Base-by-base conservation (phyloP, 2,329 filamentous ascomycete genomes). In the Colletotrichum australisinense region DNA sequence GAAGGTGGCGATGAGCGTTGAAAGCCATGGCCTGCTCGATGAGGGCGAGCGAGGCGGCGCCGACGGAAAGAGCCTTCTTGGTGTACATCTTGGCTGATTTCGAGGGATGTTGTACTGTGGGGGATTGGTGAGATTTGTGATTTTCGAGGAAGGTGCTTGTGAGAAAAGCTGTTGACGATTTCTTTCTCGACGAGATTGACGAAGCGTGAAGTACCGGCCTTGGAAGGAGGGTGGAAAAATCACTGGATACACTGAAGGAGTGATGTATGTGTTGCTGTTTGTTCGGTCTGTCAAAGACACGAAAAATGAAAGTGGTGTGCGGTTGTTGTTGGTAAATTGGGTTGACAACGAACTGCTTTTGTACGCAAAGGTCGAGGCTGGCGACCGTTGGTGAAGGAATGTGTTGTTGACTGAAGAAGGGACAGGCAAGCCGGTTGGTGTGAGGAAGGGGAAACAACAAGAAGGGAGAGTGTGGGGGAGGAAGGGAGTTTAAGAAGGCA, bases 211-310 rank as follows among this genome's bases (percentile, higher is more conserved):
- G 26, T 72, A 42, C 63, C 52, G 38, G 72, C 69, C 57, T 69
- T 69, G 35, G n/a, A 75, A 67, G 53, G 73, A 75, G 46, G 69
- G 65, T 75, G 70, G 70, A n/a, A 22, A 55, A 30, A 70, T 70
- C 57, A 42, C 26, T 35, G 53, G 60, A 73, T 73, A 75, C 57
- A 58, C 53, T 63, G 68, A 75, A 73, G 66, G 70, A 66, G 65
- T 64, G 69, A 16, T 42, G 35, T n/a, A 12, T 30, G 32, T 74
- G 32, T 59, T 46, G 46, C 42, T 53, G 46, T 56, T 42, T 71
- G 58, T 67, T 67, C 82, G 74, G 83, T 88, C 87, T 88, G 78
- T 88, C 86, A 88, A 88, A 88, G 87, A 88, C 84, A 82, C 85
- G 80, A 79, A 83, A n/a, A 82, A 75, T 80, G 74, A 81, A 78